A percentile compares a stretch with the other conserved stretches of the same genome.
Evolutionary conservation across 2,329 filamentous ascomycete genomes (phyloP).

Genomic region (Drechslerella dactyloides): DNA sequence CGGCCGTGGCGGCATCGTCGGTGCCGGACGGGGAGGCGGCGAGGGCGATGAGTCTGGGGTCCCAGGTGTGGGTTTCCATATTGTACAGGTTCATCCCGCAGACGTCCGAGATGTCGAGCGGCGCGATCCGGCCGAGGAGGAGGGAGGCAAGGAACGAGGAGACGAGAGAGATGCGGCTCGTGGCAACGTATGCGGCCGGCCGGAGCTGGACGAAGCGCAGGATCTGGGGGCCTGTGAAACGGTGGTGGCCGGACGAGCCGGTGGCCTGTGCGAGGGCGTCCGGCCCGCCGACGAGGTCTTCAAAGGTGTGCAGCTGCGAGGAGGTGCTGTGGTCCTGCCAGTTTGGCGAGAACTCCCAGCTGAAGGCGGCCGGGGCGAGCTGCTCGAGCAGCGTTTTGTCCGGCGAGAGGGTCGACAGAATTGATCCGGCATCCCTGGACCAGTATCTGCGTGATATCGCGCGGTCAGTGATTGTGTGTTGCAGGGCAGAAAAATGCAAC

Average conservation of each 20-base stretch:
- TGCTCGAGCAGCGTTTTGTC: conserved; percentile 73
- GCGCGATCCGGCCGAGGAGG: conserved; percentile 82
- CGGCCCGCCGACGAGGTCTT: conserved; percentile 70
- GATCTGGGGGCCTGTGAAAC: conserved; percentile 97
- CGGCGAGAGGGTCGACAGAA: conserved; percentile 69
- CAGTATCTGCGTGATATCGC: conserved; percentile 65
- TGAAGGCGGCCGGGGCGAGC: conserved; percentile 71
- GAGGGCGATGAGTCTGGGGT: conserved; percentile 75
- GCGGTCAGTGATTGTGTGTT: conserved; percentile 16
- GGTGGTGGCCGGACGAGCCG: conserved; percentile 92
- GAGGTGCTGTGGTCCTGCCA: conserved; percentile 99
- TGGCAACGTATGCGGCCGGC: conserved; percentile 79
- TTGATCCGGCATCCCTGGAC: conserved; percentile 71
- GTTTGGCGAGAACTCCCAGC: conserved; percentile 87
- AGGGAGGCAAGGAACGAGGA: conserved; percentile 94
- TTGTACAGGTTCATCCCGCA: conserved; percentile 98
- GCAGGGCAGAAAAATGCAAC: conserved; percentile 28
- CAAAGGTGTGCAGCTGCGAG: conserved; percentile 86
- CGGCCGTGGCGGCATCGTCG: conserved; percentile 64
- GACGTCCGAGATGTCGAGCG: conserved; percentile 91
- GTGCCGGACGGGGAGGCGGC: conserved; percentile 65
- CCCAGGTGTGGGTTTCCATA: conserved; percentile 75
- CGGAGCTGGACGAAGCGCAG: conserved; percentile 81
- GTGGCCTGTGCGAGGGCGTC: conserved; percentile 77
- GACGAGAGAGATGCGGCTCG: conserved; percentile 85